Conservation (phyloP, 192 early-diverging fungal species). For the Pilaira anomala region DNA sequence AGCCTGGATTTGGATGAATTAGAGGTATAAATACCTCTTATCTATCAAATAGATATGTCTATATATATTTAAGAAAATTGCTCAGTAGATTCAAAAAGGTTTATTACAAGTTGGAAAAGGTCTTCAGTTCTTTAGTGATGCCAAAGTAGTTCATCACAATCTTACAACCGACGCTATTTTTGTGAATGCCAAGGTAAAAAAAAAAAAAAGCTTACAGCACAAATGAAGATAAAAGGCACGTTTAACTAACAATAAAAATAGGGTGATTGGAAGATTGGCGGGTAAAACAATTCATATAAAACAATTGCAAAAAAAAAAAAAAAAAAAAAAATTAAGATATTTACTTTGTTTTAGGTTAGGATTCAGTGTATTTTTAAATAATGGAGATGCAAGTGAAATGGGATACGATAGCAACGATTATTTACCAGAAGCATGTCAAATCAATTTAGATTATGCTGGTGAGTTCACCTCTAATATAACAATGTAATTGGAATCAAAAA, state of each 20-base stretch:
- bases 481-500: not conserved
- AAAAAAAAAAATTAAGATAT: not conserved
- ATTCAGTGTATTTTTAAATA: conserved; percentile 55
- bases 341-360: conserved; percentile 47
- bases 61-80: not conserved
- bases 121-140: conserved; percentile 79
- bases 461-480: not conserved
- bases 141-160: conserved; percentile 70
- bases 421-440: conserved; percentile 56
- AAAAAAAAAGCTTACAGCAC: no score
- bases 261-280: conserved; percentile 82
- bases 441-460: conserved; percentile 55
- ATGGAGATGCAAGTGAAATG: conserved; percentile 32
- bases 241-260: conserved; percentile 7
- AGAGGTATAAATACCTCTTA: conserved; percentile 43
- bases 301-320: not conserved
- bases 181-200: conserved; percentile 66
- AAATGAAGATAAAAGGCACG: not conserved
- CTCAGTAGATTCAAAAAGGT: conserved; percentile 67
- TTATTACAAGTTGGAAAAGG: conserved; percentile 68
- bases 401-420: conserved; percentile 57
- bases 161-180: conserved; percentile 70
- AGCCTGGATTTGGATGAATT: conserved; percentile 73
- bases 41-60: not conserved
- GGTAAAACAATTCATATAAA: conserved; percentile 43